These are phyloP conservation scores for Aspergillus ostianus DNA, from an alignment of 495 filamentous ascomycete genomes.

Conservation along the genomic window DNA sequence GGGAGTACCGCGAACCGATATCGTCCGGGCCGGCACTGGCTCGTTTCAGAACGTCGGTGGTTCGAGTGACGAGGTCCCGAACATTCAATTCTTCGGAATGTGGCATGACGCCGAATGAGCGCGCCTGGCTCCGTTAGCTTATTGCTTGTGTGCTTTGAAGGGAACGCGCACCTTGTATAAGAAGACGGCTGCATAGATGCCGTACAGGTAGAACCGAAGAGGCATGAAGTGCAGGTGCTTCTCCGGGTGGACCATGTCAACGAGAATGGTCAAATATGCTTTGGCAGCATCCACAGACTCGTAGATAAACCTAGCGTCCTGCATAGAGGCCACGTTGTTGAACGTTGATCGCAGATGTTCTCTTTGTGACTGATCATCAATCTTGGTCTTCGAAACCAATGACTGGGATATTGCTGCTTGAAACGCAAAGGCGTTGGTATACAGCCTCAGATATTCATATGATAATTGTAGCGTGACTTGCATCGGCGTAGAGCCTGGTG, in stretches of 20 bases:
- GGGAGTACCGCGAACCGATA: conserved; percentile 53
- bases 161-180: conserved; percentile 45
- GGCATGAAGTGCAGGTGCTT: conserved; percentile 60
- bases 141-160: not conserved
- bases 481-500: conserved; percentile 53
- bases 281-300: conserved; percentile 64
- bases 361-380: conserved; percentile 34
- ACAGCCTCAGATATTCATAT: conserved; percentile 63
- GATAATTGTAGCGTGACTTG: conserved; percentile 57
- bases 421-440: conserved; percentile 66
- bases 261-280: conserved; percentile 55
- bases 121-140: conserved; percentile 30
- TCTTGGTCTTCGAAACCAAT: conserved; percentile 42
- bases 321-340: conserved; percentile 54
- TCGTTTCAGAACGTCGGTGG: conserved; percentile 49
- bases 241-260: conserved; percentile 53
- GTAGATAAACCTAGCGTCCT: conserved; percentile 62
- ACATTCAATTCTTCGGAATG: conserved; percentile 52
- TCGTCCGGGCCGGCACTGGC: conserved; percentile 53
- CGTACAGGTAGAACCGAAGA: conserved; percentile 57
- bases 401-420: conserved; percentile 64
- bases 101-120: conserved; percentile 54
- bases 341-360: conserved; percentile 47
- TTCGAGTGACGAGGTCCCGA: conserved; percentile 51
- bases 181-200: conserved; percentile 57